A percentile compares a stretch with the other conserved stretches of the same genome.
phyloP scores from a whole-genome alignment of 495 filamentous ascomycete species.

The Chaetomium tenue region DNA sequence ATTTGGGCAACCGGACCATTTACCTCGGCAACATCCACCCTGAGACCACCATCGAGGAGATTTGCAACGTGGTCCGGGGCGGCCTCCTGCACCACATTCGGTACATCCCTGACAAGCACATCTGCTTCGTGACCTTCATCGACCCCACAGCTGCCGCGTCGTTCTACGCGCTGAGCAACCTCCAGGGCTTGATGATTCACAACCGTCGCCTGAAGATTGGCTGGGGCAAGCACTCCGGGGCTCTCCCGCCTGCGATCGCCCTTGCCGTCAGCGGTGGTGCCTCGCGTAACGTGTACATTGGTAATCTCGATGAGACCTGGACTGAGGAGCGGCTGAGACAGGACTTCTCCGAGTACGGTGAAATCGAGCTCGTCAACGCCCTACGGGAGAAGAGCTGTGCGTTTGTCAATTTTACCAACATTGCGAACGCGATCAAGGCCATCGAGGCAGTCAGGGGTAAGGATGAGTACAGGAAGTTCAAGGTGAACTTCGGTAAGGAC shows the following conservation, averaged over 20 bases:
- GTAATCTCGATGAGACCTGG: conserved; percentile 96
- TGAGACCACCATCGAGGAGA: conserved; percentile 97
- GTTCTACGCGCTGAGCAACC: conserved; percentile 94
- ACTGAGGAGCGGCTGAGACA: conserved; percentile 91
- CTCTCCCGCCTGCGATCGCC: conserved; percentile 93
- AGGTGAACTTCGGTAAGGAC: conserved; percentile 99
- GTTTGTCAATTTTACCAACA: conserved; percentile 99
- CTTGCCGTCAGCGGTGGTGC: conserved; percentile 94
- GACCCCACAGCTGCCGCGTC: conserved; percentile 96
- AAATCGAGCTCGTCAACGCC: conserved; percentile 96
- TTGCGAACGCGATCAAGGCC: conserved; percentile 98
- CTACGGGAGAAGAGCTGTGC: conserved; percentile 98
- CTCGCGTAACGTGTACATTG: conserved; percentile 95
- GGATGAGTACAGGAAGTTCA: conserved; percentile 96
- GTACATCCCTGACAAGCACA: conserved; percentile 99
- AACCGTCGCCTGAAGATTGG: conserved; percentile 97
- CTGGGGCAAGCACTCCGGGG: conserved; percentile 98
- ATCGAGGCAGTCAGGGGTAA: conserved; percentile 93
- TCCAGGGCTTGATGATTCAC: conserved; percentile 98
- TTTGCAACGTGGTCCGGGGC: conserved; percentile 94
- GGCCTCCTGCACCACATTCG: conserved; percentile 95
- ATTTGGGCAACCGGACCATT: conserved; percentile 94
- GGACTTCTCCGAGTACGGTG: conserved; percentile 96
- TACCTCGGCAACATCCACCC: conserved; percentile 99
- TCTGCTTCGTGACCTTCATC: conserved; percentile 99